Evolutionary conservation across 2,329 filamentous ascomycete genomes (phyloP).

Genomic region (Aspergillus arachidicola): DNA sequence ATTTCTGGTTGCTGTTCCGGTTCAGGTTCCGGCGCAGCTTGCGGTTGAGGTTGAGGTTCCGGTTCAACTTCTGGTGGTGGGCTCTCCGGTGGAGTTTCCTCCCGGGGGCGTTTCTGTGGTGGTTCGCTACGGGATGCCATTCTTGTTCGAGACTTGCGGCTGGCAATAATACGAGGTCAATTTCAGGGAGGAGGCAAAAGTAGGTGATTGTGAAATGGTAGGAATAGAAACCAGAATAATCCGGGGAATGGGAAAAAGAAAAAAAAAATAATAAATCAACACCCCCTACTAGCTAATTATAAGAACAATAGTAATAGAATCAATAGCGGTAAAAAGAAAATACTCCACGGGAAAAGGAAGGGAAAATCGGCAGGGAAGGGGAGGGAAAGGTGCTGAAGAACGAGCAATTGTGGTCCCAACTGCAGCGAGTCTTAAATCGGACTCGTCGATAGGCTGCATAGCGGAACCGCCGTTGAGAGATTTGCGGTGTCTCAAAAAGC

Average conservation of each 20-base stretch:
- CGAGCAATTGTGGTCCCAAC: neutral
- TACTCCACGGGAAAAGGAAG: neutral
- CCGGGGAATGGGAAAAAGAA: neutral
- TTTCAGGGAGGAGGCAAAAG: neutral
- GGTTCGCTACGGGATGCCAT: neutral
- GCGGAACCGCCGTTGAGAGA: conserved; percentile 4
- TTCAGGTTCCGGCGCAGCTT: neutral
- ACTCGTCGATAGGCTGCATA: neutral
- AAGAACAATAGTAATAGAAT: neutral
- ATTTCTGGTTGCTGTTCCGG: neutral
- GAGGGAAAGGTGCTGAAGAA: neutral
- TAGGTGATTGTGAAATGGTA: neutral
- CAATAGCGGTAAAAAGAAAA: neutral
- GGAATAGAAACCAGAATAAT: neutral
- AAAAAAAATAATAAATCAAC: neutral
- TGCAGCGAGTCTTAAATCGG: neutral
- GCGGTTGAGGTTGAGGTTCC: neutral
- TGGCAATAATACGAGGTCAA: neutral
- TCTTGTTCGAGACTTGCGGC: neutral
- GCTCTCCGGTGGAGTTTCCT: neutral
- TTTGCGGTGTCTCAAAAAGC: neutral
- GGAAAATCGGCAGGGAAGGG: neutral
- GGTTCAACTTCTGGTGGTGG: neutral
- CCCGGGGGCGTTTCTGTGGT: neutral
- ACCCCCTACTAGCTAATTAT: neutral